Base-by-base conservation (phyloP, 2,329 filamentous ascomycete genomes). In the Madurella mycetomatis region DNA sequence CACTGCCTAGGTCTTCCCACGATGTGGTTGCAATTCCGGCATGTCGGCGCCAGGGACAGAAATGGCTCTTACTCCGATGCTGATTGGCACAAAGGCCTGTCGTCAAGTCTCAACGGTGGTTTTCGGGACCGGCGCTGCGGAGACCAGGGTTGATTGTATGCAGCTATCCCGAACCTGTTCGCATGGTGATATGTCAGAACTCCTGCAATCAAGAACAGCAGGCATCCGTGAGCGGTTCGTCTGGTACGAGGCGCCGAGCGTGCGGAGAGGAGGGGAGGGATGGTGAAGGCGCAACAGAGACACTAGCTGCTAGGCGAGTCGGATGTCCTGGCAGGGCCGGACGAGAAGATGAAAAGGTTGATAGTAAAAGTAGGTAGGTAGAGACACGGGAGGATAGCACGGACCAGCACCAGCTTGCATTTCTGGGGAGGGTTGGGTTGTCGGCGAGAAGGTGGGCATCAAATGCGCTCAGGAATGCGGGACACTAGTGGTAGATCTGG, bases 91-190 rank as follows among this genome's bases (percentile, higher is more conserved):
- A 53, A 54, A 46, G 30, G 43, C 45, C 30, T 42, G 46, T 47
- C 37, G 41, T 49, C 50, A 52, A 55, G 55, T 51, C 46, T 53
- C 39, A 58, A 51, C 34, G 46, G 32, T 42, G 55, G 54, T 57
- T 60, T 48, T 58, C 56, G 56, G 56, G 48, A 41, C 54, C 55
- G 47, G 55, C 44, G 41, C 47, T 41, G 46, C 68, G 70, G 69
- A 66, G 65, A 66, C 64, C 53, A 62, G 60, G 64, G 65, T 67
- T 64, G 67, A 68, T 70, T 65, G 68, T 67, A 73, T 74, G 73
- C 72, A 70, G 68, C 66, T 69, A 72, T 65, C 72, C 73, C 67
- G 70, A 73, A 74, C 70, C 70, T 74, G 72, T 75, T 75, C 72
- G 71, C 71, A 73, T 71, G 53, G 65, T 64, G 60, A 58, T 61